Base-by-base conservation (phyloP, 495 filamentous ascomycete genomes). In the Podospora appendiculata region DNA sequence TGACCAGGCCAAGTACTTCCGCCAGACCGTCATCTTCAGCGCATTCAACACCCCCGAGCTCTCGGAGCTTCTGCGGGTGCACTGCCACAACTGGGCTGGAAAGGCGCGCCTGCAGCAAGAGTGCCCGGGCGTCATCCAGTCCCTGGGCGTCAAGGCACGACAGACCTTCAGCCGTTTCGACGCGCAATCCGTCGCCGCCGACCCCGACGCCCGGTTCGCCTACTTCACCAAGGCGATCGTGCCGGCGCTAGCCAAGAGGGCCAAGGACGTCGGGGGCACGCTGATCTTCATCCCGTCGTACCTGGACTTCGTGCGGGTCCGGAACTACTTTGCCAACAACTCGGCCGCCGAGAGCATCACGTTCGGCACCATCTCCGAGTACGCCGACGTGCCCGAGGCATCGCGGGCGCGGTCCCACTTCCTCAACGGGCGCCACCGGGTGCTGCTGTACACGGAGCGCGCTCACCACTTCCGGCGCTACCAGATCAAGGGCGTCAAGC, bases 91-190 rank as follows among this genome's bases (percentile, higher is more conserved):
- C 72, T 78, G 85, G 60, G 71, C 79, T 8, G 94, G 93, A 35
- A 89, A 86, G 48, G 64, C 81, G 47, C 90, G 90, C 52, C 76
- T 85, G 50, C 83, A 80, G 14, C 78, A 78, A 11, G 74, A 75
- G 35, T 87, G 87, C 67, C 65, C 75, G 3, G 87, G 88, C 44
- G 78, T 82, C 13, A 84, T 92, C 62, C 72, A 78, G 40, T 76
- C 85, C 36, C 73, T 90, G 3, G 74, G 76, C 12, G 68, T 90
- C 16, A 81, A 79, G 50, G 77, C 87, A 38, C 84, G 84, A 58
- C 93, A 96, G 69, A 95, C 86, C 3, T 97, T 98, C 69, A 86
- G 85, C 46, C 86, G 93, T n/a, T 88, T 94, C 67, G 85, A 89
- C 54, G 82, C 85, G 6, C 55, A 77, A 6, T 79, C 78, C 0